Evolutionary conservation across 768 basidiomycete genomes (phyloP), one percentile per base, ranked within the genome.

Genomic region (Calocybe gangraenosa): DNA sequence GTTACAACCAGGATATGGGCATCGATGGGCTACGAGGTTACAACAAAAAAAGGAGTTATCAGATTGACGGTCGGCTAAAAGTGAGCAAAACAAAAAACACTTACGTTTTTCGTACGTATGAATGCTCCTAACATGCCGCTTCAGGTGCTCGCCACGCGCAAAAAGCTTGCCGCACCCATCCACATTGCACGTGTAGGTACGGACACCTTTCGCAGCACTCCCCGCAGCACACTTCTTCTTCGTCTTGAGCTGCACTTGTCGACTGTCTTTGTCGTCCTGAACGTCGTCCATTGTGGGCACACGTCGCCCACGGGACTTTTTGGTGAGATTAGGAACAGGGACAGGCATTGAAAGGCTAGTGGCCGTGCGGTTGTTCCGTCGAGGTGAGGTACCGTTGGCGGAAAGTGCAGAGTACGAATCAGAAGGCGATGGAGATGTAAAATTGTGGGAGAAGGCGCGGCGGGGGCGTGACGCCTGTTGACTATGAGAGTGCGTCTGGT

Each of bases 101-200:
- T 64, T 53, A 91, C 89, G 85, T 71, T 86, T 89, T 56, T 90
- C 87, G 53, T 87, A 70, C 1, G 89, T 90, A 62, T 92, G 89
- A 39, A 92, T 83, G 43, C 81, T 82, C 47, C 83, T 64, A 15
- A 91, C 75, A 65, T 92, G 90, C 20, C 90, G 68, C 65, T 90
- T 89, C 46, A 93, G 67, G 62, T 92, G 90, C 54, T 91, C 87
- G 1, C 82, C 78, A 2, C 90, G 71, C 30, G 78, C 78, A 55
- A 93, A 93, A 46, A 82, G 81, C 66, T 90, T 90, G 14, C 79
- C 80, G 54, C 90, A 92, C 1, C 78, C 86, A 0, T 76, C 67
- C 0, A 86, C 85, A 15, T 71, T 69, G 60, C 89, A 92, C 48
- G 77, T 69, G 60, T 81, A 84, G 21, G 74, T 70, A 38, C 85